Conservation (phyloP, 2,329 filamentous ascomycete species). For the Achaetomium macrosporum region DNA sequence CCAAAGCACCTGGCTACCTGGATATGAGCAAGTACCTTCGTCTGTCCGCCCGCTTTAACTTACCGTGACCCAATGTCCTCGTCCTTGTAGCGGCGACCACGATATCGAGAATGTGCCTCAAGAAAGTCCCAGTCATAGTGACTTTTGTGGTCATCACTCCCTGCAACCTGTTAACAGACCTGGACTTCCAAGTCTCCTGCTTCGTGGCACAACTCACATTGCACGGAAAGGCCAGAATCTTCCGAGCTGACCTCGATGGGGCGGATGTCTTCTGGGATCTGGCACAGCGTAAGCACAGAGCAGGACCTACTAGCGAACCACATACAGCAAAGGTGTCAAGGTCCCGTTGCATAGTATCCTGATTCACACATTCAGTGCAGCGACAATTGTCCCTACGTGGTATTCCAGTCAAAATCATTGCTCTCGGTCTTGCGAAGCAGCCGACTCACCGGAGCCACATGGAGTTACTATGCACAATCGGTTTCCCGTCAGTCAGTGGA, state of each 20-base stretch:
- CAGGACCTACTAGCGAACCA: background rate
- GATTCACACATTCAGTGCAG: conserved; percentile 60
- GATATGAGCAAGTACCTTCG: background rate
- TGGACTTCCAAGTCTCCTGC: background rate
- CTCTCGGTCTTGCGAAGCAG: background rate
- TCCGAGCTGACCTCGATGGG: conserved; percentile 30
- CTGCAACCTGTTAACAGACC: conserved; percentile 38
- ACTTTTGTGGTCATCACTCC: conserved; percentile 63
- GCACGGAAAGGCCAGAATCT: conserved; percentile 5
- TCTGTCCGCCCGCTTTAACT: background rate
- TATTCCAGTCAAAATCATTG: background rate
- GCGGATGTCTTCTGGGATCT: conserved; percentile 44
- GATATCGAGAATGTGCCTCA: background rate
- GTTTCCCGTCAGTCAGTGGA: too few species aligned
- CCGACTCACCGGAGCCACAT: conserved; percentile 23
- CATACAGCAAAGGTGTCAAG: conserved; percentile 61
- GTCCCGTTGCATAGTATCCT: conserved; percentile 62
- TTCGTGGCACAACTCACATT: conserved; percentile 1
- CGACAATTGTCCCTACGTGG: conserved; percentile 62
- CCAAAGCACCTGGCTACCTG: conserved; percentile 22
- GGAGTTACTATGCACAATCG: background rate
- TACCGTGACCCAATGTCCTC: background rate
- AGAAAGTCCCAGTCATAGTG: conserved; percentile 58
- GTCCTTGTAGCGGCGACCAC: background rate
- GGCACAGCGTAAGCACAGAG: conserved; percentile 8